These are phyloP conservation scores for Solanum piurae DNA, from an alignment of 257 asterid species.

Conservation along the genomic window DNA sequence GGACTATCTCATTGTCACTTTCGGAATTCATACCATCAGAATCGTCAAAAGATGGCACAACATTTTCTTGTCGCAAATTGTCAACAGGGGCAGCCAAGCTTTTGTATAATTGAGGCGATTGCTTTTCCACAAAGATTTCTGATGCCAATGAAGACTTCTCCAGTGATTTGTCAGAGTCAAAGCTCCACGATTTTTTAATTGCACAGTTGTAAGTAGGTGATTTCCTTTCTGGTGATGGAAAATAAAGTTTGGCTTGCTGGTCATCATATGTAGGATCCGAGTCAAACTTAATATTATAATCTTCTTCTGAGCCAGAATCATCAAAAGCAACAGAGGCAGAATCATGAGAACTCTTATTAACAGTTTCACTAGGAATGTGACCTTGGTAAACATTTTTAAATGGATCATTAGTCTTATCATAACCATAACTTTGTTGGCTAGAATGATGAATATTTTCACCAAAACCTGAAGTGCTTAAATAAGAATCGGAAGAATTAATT, in stretches of 20 bases:
- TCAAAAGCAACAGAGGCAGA: conserved; percentile 42
- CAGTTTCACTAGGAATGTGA: conserved; percentile 17
- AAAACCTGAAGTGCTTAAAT: conserved; percentile 28
- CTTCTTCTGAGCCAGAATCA: conserved; percentile 54
- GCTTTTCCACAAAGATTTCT: conserved; percentile 15
- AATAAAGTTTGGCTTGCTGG: conserved; percentile 26
- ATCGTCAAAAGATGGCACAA: conserved; percentile 48
- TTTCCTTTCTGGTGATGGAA: conserved; percentile 31
- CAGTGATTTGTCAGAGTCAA: conserved; percentile 19
- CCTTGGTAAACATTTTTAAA: conserved; percentile 14
- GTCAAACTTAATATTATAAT: conserved; percentile 20
- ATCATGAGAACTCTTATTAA: conserved; percentile 26
- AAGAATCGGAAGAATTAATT: conserved; percentile 31
- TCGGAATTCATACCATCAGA: conserved; percentile 49
- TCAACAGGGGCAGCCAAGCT: conserved; percentile 11
- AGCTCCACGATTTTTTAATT: conserved; percentile 22
- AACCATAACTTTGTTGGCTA: conserved; percentile 21
- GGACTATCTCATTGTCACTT: conserved; percentile 31
- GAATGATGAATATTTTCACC: conserved; percentile 32
- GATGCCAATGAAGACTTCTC: conserved; percentile 25
- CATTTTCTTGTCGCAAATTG: conserved; percentile 23
- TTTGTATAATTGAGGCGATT: conserved; percentile 27
- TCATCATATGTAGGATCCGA: conserved; percentile 39
- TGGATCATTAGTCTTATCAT: conserved; percentile 22
- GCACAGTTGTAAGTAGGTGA: conserved; percentile 18